Conservation (phyloP, 2,329 filamentous ascomycete genomes). For the Colletotrichum limetticola region DNA sequence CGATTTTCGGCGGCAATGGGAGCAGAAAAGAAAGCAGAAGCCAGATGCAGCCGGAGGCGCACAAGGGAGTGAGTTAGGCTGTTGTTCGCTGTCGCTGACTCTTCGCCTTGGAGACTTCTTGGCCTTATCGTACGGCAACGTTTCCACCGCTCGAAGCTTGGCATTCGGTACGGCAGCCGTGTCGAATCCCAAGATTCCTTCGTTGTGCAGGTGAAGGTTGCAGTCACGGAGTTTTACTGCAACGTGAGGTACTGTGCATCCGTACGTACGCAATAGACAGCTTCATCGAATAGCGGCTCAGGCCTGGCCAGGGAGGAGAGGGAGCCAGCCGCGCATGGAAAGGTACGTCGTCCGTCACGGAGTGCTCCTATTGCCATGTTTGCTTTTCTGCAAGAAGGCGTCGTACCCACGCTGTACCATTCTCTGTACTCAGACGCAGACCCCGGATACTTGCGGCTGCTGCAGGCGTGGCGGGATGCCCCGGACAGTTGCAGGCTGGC, state of each 20-base stretch:
- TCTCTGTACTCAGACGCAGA: background rate
- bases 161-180: background rate
- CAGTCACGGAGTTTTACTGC: background rate
- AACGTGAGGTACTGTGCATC: background rate
- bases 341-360: background rate
- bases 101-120: constrained; percentile 5
- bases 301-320: background rate
- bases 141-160: constrained; percentile 11
- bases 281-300: background rate
- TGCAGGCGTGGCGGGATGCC: constrained; percentile 6
- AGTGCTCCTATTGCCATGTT: background rate
- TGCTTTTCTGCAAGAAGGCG: background rate
- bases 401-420: background rate
- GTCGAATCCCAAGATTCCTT: background rate
- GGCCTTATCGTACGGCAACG: constrained; percentile 22
- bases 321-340: background rate
- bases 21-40: background rate
- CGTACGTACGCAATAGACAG: no score
- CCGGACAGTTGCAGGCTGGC: constrained; percentile 15
- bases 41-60: background rate
- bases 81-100: background rate
- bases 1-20: background rate
- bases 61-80: background rate
- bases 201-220: background rate
- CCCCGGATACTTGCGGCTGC: background rate